A percentile compares a stretch with the other conserved stretches of the same genome.
phyloP scores from a whole-genome alignment of 495 filamentous ascomycete species.

The Aspergillus baeticus region DNA sequence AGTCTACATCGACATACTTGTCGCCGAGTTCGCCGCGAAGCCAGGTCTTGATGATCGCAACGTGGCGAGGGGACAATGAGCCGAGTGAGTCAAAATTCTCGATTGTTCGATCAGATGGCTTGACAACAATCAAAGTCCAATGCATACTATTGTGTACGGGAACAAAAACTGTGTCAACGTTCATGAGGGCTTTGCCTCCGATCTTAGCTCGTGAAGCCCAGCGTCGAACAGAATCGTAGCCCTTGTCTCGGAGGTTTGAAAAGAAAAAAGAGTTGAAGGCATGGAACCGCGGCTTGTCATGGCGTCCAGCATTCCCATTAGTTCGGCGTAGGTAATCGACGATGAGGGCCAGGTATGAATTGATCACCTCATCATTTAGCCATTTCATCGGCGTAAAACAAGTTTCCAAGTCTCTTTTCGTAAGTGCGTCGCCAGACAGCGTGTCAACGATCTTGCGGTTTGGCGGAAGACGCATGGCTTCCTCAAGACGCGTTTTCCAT shows the following conservation, averaged over 20 bases:
- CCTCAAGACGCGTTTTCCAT: slow-evolving; percentile 43
- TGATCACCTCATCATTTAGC: slow-evolving; percentile 85
- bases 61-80: slow-evolving; percentile 29
- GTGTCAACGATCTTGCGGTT: slow-evolving; percentile 40
- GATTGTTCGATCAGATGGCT: slow-evolving; percentile 59
- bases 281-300: slow-evolving; percentile 59
- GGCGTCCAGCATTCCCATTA: slow-evolving; percentile 40
- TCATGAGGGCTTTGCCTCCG: slow-evolving; percentile 48
- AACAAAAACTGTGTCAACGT: slow-evolving; percentile 61
- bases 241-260: slow-evolving; percentile 53
- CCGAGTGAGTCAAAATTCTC: slow-evolving; percentile 76
- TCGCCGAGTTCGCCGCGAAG: slow-evolving; percentile 57
- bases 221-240: slow-evolving; percentile 44
- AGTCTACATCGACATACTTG: slow-evolving; percentile 59
- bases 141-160: slow-evolving; percentile 50
- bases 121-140: slow-evolving; percentile 71
- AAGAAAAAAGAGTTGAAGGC: slow-evolving; percentile 76
- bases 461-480: slow-evolving; percentile 27
- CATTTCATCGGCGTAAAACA: slow-evolving; percentile 56
- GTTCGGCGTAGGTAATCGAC: slow-evolving; percentile 58
- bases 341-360: slow-evolving; percentile 60
- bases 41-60: slow-evolving; percentile 50
- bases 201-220: slow-evolving; percentile 60
- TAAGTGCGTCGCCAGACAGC: slow-evolving; percentile 55
- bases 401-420: slow-evolving; percentile 58